A percentile compares a stretch with the other conserved stretches of the same genome.
Evolutionary conservation across 2,329 filamentous ascomycete species (phyloP).

Genomic region (Nakataea oryzae): DNA sequence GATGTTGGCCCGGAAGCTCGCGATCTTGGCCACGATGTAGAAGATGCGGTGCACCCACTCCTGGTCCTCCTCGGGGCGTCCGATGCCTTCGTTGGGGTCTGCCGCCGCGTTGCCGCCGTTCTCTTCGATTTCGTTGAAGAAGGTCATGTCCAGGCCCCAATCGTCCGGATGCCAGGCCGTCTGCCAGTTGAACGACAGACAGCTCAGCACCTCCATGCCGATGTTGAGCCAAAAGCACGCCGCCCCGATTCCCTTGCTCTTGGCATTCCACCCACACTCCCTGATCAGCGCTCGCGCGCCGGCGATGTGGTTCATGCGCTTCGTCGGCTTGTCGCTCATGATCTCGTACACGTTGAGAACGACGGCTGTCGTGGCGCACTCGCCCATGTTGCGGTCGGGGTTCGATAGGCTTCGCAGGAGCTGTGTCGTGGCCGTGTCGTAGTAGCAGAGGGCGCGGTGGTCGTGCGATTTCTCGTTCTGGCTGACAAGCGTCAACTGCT

Average conservation of each 20-base stretch:
- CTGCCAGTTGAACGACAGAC: constrained; percentile 77
- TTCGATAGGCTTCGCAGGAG: constrained; percentile 71
- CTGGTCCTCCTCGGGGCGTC: constrained; percentile 53
- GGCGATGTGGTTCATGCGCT: constrained; percentile 83
- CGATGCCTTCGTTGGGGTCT: not conserved
- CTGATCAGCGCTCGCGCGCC: constrained; percentile 78
- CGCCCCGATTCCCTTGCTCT: constrained; percentile 65
- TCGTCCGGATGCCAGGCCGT: constrained; percentile 83
- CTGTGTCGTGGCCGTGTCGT: constrained; percentile 73
- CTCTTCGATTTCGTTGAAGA: constrained; percentile 22
- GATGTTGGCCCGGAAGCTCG: constrained; percentile 69
- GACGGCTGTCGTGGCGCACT: constrained; percentile 80
- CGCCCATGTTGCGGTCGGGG: constrained; percentile 69
- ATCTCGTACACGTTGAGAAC: constrained; percentile 88
- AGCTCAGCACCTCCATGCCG: constrained; percentile 81
- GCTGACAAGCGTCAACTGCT: constrained; percentile 66
- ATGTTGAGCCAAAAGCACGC: constrained; percentile 95
- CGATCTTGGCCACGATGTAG: constrained; percentile 78
- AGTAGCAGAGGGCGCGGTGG: constrained; percentile 72
- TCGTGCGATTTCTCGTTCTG: constrained; percentile 50
- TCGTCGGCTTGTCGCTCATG: constrained; percentile 70
- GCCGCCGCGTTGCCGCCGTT: constrained; percentile 5
- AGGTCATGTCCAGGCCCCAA: constrained; percentile 78
- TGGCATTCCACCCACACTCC: constrained; percentile 81
- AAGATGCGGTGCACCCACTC: constrained; percentile 82